Conservation (phyloP, 768 basidiomycete species). For the Termitomyces sp. region DNA sequence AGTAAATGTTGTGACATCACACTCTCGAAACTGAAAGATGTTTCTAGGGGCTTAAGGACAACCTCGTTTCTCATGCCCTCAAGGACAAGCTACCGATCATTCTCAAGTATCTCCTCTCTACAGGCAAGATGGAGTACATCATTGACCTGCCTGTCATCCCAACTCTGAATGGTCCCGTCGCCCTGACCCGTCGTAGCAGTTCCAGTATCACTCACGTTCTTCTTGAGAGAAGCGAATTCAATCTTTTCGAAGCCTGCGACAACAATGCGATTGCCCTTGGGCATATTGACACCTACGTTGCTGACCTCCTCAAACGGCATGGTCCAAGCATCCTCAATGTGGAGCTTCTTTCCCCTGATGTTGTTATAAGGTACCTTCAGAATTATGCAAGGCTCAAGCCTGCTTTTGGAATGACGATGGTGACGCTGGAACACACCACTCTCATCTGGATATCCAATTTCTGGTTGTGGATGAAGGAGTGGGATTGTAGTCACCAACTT, state of each 20-base stretch:
- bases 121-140: slow-evolving; percentile 26
- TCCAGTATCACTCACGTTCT: slow-evolving; percentile 18
- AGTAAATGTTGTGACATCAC: slow-evolving; percentile 4
- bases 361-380: slow-evolving; percentile 27
- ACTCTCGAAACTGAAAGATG: not conserved
- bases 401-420: not conserved
- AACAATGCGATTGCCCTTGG: slow-evolving; percentile 26
- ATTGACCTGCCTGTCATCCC: slow-evolving; percentile 34
- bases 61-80: slow-evolving; percentile 5
- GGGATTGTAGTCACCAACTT: slow-evolving; percentile 16
- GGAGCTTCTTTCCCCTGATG: slow-evolving; percentile 18
- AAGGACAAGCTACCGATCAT: slow-evolving; percentile 11
- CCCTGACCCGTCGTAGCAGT: slow-evolving; percentile 11
- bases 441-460: slow-evolving; percentile 36
- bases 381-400: slow-evolving; percentile 9
- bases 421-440: slow-evolving; percentile 8
- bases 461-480: slow-evolving; percentile 39
- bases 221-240: slow-evolving; percentile 25
- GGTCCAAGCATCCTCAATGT: slow-evolving; percentile 30
- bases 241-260: slow-evolving; percentile 28
- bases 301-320: slow-evolving; percentile 16
- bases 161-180: slow-evolving; percentile 19
- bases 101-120: slow-evolving; percentile 33
- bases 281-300: slow-evolving; percentile 20
- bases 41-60: slow-evolving; percentile 13